A percentile compares a stretch with the other conserved stretches of the same genome.
Evolutionary conservation across 768 basidiomycete species (phyloP).

Genomic region (Amanita polypyramis): DNA sequence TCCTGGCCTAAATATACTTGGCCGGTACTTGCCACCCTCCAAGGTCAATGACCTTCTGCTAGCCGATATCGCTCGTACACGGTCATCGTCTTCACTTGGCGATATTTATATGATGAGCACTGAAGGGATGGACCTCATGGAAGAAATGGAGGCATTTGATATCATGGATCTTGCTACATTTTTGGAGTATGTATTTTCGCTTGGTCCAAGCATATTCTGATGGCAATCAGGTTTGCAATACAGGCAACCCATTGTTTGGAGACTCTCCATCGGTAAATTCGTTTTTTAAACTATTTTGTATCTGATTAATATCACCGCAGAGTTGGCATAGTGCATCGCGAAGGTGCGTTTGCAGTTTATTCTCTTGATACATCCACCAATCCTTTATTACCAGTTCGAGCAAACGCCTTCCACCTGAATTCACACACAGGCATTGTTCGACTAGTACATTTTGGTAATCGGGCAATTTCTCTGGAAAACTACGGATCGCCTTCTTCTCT

Average conservation of each 20-base stretch:
- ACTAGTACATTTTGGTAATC: conserved; percentile 67
- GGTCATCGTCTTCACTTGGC: conserved; percentile 31
- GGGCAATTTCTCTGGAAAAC: conserved; percentile 59
- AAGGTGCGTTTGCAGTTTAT: conserved; percentile 30
- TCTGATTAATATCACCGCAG: conserved; percentile 19
- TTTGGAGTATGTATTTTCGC: conserved; percentile 39
- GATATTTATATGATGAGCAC: conserved; percentile 42
- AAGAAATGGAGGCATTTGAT: conserved; percentile 50
- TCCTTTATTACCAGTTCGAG: conserved; percentile 36
- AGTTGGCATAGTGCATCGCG: conserved; percentile 53
- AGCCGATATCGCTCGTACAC: conserved; percentile 36
- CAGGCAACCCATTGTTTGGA: conserved; percentile 67
- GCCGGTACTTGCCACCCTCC: conserved; percentile 56
- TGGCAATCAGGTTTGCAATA: conserved; percentile 44
- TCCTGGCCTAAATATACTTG: conserved; percentile 58
- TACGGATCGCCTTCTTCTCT: conserved; percentile 64
- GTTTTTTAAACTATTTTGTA: background rate
- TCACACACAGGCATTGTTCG: conserved; percentile 60
- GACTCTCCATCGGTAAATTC: conserved; percentile 44
- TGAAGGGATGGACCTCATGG: conserved; percentile 34
- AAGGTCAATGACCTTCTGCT: conserved; percentile 61
- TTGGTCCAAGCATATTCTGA: conserved; percentile 11
- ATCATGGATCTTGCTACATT: conserved; percentile 73
- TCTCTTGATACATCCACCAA: conserved; percentile 3
- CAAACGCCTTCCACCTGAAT: conserved; percentile 69